Conservation (phyloP, 345 rosid species). For the Anastatica hierochuntica region DNA sequence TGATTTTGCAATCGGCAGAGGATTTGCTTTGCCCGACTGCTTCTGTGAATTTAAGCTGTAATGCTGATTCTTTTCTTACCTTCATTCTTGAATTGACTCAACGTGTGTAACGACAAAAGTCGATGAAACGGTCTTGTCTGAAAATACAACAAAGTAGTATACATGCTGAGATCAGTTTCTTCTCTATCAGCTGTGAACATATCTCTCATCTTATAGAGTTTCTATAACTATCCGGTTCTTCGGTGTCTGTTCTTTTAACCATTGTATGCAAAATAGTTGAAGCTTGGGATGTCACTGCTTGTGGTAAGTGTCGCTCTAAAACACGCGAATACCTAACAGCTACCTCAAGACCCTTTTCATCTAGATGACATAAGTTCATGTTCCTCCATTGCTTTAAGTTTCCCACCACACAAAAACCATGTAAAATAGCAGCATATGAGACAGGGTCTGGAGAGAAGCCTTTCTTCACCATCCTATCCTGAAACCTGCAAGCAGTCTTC, state of each 20-base stretch:
- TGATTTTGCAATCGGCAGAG: constrained; percentile 61
- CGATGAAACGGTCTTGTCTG: too few species aligned
- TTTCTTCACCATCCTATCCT: constrained; percentile 40
- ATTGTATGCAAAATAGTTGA: constrained; percentile 36
- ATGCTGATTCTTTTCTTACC: too few species aligned
- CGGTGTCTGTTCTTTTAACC: constrained; percentile 24
- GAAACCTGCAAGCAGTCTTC: constrained; percentile 44
- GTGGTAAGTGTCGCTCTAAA: constrained; percentile 34
- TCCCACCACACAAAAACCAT: constrained; percentile 55
- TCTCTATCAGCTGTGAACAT: too few species aligned
- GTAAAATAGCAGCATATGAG: constrained; percentile 47
- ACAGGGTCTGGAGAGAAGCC: constrained; percentile 58
- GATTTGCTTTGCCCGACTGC: constrained; percentile 63
- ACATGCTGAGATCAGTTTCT: constrained; percentile 3
- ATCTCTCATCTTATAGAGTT: constrained; percentile 15
- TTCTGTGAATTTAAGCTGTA: constrained; percentile 24
- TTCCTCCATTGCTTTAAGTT: constrained; percentile 47
- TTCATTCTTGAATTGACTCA: constrained; percentile 6
- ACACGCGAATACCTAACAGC: constrained; percentile 38
- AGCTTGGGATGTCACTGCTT: constrained; percentile 38
- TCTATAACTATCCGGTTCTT: constrained; percentile 11
- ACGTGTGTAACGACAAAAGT: constrained; percentile 9
- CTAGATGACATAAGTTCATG: constrained; percentile 29
- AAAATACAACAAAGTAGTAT: too few species aligned
- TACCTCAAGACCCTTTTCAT: constrained; percentile 36